These are phyloP conservation scores for Phyllosticta paracitricarpa DNA, from an alignment of 2,329 filamentous ascomycete species.

Conservation along the genomic window DNA sequence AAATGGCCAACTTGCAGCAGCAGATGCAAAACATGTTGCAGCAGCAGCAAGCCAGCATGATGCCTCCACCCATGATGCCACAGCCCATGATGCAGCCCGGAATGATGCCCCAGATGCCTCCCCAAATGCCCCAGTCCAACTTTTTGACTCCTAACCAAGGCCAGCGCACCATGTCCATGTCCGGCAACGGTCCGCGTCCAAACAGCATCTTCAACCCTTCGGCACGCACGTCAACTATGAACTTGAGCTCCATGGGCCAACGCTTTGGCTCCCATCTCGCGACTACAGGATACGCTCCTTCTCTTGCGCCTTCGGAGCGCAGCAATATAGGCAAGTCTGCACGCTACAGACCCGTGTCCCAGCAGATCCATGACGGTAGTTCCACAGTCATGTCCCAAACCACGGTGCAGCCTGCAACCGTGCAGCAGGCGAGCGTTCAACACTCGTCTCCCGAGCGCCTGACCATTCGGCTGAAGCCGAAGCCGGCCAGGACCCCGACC, in stretches of 20 bases:
- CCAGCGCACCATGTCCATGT: conserved; percentile 41
- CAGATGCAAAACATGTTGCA: conserved; percentile 49
- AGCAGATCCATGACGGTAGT: conserved; percentile 10
- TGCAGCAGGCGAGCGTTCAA: background rate
- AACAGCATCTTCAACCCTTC: conserved; percentile 8
- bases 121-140: conserved; percentile 13
- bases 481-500: conserved; percentile 1
- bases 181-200: conserved; percentile 10
- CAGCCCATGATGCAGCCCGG: conserved; percentile 32
- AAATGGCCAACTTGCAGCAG: conserved; percentile 12
- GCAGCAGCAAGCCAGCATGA: conserved; percentile 56
- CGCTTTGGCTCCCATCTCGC: conserved; percentile 13
- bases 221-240: conserved; percentile 46
- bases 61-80: conserved; percentile 20
- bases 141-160: conserved; percentile 4
- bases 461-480: conserved; percentile 7
- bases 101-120: conserved; percentile 30
- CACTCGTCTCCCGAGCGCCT: background rate
- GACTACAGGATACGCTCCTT: conserved; percentile 62
- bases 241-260: conserved; percentile 60
- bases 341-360: conserved; percentile 79
- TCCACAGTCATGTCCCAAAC: conserved; percentile 9
- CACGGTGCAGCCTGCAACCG: conserved; percentile 2
- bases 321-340: conserved; percentile 87
- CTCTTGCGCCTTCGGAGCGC: conserved; percentile 89